Evolutionary conservation across 78 protist genomes (phyloP).

Genomic region (Dictyostelium brefeldianum): DNA sequence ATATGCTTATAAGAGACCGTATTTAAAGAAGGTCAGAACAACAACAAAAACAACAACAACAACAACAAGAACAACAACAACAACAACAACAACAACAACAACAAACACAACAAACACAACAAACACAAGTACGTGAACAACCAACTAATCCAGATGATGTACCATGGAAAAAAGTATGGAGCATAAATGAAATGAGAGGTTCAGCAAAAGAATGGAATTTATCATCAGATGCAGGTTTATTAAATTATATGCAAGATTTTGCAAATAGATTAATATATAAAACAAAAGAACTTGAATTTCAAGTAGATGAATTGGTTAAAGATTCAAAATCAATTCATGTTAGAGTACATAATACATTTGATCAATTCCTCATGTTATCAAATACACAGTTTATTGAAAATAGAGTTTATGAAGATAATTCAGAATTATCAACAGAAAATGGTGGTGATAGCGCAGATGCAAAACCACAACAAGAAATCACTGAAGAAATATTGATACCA

Average conservation of each 20-base stretch:
- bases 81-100: too few relatives aligned
- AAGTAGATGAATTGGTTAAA: conserved; percentile 75
- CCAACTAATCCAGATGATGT: conserved; percentile 38
- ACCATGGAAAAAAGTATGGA: conserved; percentile 85
- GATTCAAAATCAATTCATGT: conserved; percentile 64
- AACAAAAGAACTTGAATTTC: conserved; percentile 83
- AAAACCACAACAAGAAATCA: conserved; percentile 55
- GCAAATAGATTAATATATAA: conserved; percentile 53
- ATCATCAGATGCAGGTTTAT: conserved; percentile 85
- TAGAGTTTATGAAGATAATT: conserved; percentile 79
- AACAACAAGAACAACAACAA: too few relatives aligned
- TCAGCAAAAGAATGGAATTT: conserved; percentile 73
- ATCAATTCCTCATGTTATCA: conserved; percentile 88
- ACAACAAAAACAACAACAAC: too few relatives aligned
- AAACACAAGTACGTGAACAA: background rate
- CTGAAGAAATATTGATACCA: conserved; percentile 68
- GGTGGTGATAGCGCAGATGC: background rate
- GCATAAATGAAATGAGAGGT: conserved; percentile 69
- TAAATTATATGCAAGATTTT: conserved; percentile 82
- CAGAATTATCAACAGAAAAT: conserved; percentile 28
- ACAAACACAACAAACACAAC: conserved; percentile 21
- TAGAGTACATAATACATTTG: conserved; percentile 86
- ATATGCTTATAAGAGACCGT: too few relatives aligned
- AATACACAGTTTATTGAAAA: conserved; percentile 90
- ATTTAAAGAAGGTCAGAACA: too few relatives aligned